These are phyloP conservation scores for Moesziomyces globuligerus DNA, from an alignment of 1,284 basidiomycete species.

Conservation along the genomic window DNA sequence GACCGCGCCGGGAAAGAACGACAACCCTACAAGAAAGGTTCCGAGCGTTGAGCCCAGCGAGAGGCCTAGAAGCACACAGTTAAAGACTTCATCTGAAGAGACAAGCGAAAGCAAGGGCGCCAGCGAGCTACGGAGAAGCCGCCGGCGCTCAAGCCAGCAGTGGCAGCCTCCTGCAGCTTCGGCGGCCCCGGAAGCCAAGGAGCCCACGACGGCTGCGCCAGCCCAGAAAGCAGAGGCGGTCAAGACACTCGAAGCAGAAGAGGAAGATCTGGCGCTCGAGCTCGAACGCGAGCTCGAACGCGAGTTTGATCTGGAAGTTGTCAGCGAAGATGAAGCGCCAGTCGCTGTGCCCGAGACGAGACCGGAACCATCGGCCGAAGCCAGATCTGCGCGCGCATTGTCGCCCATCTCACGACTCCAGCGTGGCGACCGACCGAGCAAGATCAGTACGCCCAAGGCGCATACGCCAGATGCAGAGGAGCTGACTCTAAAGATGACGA, in stretches of 20 bases:
- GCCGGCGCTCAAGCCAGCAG: constrained; percentile 28
- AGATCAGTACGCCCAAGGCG: constrained; percentile 33
- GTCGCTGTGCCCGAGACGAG: not conserved
- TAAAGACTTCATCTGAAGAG: not conserved
- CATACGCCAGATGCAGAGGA: constrained; percentile 32
- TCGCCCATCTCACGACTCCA: constrained; percentile 32
- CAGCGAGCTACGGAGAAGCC: constrained; percentile 20
- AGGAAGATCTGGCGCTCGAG: constrained; percentile 38
- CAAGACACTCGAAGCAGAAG: constrained; percentile 9
- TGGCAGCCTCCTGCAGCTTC: not conserved
- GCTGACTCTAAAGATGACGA: not conserved
- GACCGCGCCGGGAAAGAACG: not conserved
- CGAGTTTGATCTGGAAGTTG: constrained; percentile 25
- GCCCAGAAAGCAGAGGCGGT: not conserved
- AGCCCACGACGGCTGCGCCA: not conserved
- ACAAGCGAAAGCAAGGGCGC: not conserved
- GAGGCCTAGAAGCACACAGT: not conserved
- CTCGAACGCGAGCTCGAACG: constrained; percentile 42
- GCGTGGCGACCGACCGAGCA: constrained; percentile 8
- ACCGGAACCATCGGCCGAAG: not conserved
- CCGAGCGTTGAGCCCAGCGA: too few species aligned
- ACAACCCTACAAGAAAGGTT: too few species aligned
- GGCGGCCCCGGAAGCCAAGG: not conserved
- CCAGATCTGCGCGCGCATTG: constrained; percentile 6
- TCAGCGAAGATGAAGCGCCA: constrained; percentile 2